These are phyloP conservation scores for barley (Hordeum vulgare) DNA, from an alignment of 176 grass and related monocot genomes.

Conservation along the genomic window DNA sequence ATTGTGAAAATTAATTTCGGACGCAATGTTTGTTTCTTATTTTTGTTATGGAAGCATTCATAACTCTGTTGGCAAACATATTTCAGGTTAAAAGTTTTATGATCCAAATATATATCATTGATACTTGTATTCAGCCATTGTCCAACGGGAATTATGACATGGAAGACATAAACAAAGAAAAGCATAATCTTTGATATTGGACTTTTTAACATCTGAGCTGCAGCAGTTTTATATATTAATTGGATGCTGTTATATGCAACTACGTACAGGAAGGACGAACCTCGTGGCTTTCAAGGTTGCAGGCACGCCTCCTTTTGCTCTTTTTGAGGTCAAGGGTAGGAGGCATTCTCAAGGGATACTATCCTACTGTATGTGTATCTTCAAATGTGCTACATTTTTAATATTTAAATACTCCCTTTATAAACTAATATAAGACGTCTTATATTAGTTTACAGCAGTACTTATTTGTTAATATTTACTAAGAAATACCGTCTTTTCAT, in stretches of 20 bases:
- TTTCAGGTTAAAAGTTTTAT: neutral
- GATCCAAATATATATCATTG: slow-evolving; percentile 14
- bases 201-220: neutral
- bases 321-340: slow-evolving; percentile 75
- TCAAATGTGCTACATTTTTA: slow-evolving; percentile 5
- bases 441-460: too few species aligned
- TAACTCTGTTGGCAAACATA: neutral
- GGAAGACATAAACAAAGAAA: neutral
- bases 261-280: slow-evolving; percentile 44
- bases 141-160: neutral
- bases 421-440: too few species aligned
- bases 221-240: slow-evolving; percentile 7
- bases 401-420: slow-evolving; percentile 11
- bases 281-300: slow-evolving; percentile 65
- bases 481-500: slow-evolving; percentile 4
- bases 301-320: slow-evolving; percentile 58
- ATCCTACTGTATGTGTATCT: slow-evolving; percentile 59
- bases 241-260: slow-evolving; percentile 16
- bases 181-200: neutral
- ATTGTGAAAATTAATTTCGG: neutral
- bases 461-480: neutral
- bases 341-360: slow-evolving; percentile 70
- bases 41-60: slow-evolving; percentile 10
- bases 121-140: slow-evolving; percentile 1
- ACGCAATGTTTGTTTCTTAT: neutral